Percentiles rank a stretch among this genome's conserved stretches.
phyloP scores from a whole-genome alignment of 805 yeast species.

The Ogataea henricii region DNA sequence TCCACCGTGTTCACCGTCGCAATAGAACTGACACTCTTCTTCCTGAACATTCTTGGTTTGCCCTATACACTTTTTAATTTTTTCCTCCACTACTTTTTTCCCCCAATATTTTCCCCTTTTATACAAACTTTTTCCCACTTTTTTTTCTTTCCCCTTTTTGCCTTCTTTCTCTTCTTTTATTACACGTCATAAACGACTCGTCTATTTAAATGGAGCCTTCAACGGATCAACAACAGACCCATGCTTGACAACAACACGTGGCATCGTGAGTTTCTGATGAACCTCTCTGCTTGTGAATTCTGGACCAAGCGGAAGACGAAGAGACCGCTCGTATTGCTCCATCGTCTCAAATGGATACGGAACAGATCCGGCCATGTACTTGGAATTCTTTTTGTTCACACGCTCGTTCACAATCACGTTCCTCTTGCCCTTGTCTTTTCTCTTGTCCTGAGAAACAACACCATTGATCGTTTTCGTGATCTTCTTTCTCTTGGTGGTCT shows the following conservation, averaged over 20 bases:
- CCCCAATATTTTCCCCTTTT: too few relatives aligned
- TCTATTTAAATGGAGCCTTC: constrained; percentile 70
- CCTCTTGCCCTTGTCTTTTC: constrained; percentile 74
- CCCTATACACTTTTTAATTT: neutral
- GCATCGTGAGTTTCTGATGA: constrained; percentile 86
- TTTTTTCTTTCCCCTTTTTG: neutral
- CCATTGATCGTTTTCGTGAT: constrained; percentile 76
- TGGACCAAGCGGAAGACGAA: constrained; percentile 95
- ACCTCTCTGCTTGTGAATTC: constrained; percentile 92
- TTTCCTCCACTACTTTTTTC: neutral
- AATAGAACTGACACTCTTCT: constrained; percentile 14
- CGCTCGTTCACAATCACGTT: constrained; percentile 89
- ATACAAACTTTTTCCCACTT: neutral
- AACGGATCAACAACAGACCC: constrained; percentile 91
- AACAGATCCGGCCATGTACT: constrained; percentile 85
- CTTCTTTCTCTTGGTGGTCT: constrained; percentile 48
- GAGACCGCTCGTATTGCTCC: constrained; percentile 92
- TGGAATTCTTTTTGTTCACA: constrained; percentile 78
- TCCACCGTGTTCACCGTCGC: constrained; percentile 17
- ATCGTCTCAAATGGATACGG: constrained; percentile 93
- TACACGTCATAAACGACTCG: constrained; percentile 6
- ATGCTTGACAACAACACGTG: constrained; percentile 80
- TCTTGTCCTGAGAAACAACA: constrained; percentile 64
- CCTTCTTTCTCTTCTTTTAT: neutral
- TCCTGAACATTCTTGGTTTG: constrained; percentile 5